These are phyloP conservation scores for Kwoniella sp. DNA, from an alignment of 768 basidiomycete genomes.

Conservation along the genomic window DNA sequence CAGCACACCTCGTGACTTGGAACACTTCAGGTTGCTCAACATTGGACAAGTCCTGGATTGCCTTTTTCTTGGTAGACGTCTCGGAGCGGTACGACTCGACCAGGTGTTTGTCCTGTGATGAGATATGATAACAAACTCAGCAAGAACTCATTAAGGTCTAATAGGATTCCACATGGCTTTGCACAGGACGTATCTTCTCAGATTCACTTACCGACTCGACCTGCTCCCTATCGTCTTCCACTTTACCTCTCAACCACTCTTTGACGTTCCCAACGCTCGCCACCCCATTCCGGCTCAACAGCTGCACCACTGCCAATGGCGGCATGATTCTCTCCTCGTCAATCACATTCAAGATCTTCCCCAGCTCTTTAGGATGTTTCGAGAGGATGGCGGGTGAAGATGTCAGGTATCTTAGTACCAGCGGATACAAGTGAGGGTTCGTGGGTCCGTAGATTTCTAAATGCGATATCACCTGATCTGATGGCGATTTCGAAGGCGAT, in stretches of 20 bases:
- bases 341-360: constrained; percentile 71
- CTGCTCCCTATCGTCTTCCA: constrained; percentile 72
- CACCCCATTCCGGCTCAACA: constrained; percentile 82
- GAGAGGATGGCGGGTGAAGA: constrained; percentile 73
- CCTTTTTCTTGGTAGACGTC: constrained; percentile 74
- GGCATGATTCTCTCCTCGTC: constrained; percentile 81
- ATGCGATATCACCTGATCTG: constrained; percentile 68
- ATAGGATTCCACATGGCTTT: neutral
- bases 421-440: constrained; percentile 77
- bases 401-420: constrained; percentile 87
- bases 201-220: constrained; percentile 71
- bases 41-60: constrained; percentile 79
- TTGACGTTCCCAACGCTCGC: constrained; percentile 90
- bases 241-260: constrained; percentile 81
- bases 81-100: constrained; percentile 87
- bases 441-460: constrained; percentile 72
- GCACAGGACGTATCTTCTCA: neutral
- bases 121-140: neutral
- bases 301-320: constrained; percentile 84
- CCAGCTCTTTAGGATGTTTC: constrained; percentile 72
- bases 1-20: constrained; percentile 90
- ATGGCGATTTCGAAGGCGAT: constrained; percentile 46
- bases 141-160: neutral
- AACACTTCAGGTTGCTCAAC: constrained; percentile 79
- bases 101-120: constrained; percentile 74